Conservation (phyloP, 2,329 filamentous ascomycete species). For the Falciphora oryzae region DNA sequence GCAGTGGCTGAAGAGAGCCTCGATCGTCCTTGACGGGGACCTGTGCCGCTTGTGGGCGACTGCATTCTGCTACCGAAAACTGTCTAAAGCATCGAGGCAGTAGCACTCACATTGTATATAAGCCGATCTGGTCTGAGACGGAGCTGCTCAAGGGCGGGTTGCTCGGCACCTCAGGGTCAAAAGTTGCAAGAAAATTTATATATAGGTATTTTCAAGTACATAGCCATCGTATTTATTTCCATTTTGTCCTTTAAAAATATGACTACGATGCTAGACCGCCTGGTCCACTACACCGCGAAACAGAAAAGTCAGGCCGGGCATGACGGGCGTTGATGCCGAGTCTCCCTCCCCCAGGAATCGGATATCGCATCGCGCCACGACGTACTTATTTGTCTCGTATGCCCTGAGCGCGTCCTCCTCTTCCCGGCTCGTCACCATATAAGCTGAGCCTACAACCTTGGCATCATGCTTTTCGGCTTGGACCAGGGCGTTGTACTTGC, state of each 20-base stretch:
- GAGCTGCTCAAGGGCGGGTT: too few relatives aligned
- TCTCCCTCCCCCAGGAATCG: neutral
- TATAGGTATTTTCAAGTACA: too few relatives aligned
- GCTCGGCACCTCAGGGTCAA: too few relatives aligned
- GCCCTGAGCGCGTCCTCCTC: neutral
- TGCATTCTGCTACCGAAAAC: too few relatives aligned
- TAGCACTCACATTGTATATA: too few relatives aligned
- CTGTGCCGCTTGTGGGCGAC: too few relatives aligned
- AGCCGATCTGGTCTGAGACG: too few relatives aligned
- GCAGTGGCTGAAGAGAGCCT: neutral
- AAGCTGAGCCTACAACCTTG: neutral
- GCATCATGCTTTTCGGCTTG: neutral
- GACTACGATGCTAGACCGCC: neutral
- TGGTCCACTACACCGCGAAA: neutral
- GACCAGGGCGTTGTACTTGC: neutral
- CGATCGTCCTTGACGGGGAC: too few relatives aligned
- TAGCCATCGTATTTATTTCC: neutral
- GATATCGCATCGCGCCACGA: neutral
- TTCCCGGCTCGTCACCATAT: neutral
- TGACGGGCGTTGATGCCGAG: neutral
- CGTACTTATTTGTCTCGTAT: neutral
- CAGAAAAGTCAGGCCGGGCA: neutral
- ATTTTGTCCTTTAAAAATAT: too few relatives aligned
- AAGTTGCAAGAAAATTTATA: too few relatives aligned
- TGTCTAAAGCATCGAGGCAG: too few relatives aligned